Base-by-base conservation (phyloP, 1,284 basidiomycete genomes). In the Pseudozyma pruni region DNA sequence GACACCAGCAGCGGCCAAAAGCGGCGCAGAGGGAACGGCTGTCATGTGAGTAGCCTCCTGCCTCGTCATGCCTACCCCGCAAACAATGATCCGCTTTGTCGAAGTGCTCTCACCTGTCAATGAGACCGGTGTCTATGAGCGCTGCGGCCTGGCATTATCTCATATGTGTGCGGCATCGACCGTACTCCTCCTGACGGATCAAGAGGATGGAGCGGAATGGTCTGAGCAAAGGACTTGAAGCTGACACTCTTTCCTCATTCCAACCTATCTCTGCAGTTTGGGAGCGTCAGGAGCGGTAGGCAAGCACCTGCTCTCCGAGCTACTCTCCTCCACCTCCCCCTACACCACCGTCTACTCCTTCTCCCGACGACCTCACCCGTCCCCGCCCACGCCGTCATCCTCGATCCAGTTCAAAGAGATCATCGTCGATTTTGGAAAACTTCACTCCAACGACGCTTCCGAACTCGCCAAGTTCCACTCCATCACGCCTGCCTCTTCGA, bases 271-370 rank as follows among this genome's bases (percentile, higher is more conserved):
- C n/a, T n/a, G n/a, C 48, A 64, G 52, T 25, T 35, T 72, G 22
- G 76, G 76, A 6, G 60, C 72, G 3, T 75, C 73, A 1, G 76
- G 76, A 25, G 75, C 75, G 4, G 74, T 75, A 8, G 76, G 76
- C 17, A 68, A 60, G 33, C 61, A 47, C 11, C 50, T 77, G 3
- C 71, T 79, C 5, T 40, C 59, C 1, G 41, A 27, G 9, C 64
- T 79, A 5, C 53, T 79, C 3, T 48, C 53, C 8, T 34, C 35
- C 0, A 9, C 48, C 1, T 61, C 58, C 0, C 42, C 50, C 0
- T 77, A 60, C 46, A 34, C 47, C 87, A 38, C 89, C 89, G 20
- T 87, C 88, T n/a, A 90, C 89, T 51, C 87, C 86, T n/a, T 86
- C 87, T 35, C 20, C 87, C 88, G 17, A 86, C 88, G 35, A 84